Base-by-base conservation (phyloP, 805 yeast species). In the Zygosaccharomyces pseudorouxii region DNA sequence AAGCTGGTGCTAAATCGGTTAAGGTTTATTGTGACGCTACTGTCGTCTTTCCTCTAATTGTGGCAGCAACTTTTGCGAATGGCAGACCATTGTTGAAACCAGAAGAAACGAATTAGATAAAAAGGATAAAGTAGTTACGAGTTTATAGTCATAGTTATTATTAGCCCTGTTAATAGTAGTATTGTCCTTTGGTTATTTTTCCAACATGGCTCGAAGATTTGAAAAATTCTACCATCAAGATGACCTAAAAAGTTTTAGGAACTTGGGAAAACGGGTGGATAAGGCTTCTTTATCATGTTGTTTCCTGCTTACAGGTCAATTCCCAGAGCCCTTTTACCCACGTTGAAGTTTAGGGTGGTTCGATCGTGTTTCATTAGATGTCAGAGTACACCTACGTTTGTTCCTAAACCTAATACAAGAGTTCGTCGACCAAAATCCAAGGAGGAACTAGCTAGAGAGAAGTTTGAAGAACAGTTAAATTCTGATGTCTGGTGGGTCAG, bases 21-120 rank as follows among this genome's bases (percentile, higher is more conserved):
- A 93, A 93, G 71, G 90, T 93, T 39, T 93, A 87, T 60, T 95
- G 96, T 12, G 99, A 93, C 67, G 99, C 88, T 14, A 86, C 97
- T 10, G 75, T 89, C 27, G 98, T 93, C 14, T 86, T 92, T 75
- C 99, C 99, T 53, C 76, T 93, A 63, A 85, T 93, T 55, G 98
- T 93, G 28, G 99, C 97, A 42, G 98, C 98, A 33, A 93, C 99
- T 2, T 93, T 92, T 75, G 98, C 97, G 33, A 73, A 75, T 62
- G 76, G 79, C 53, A 61, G 60, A 41, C 42, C 50, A 3, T 41
- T 41, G 23, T 10, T 18, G 1, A 29, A 29, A 12, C 22, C 31
- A 5, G 41, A 38, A 23, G 41, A 38, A 10, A 23, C 31, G 6
- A 47, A 48, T 45, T 31, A 46, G 41, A 50, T 43, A 50, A 46